Evolutionary conservation across 176 grass and related monocot species (phyloP).

Genomic region (Puya raimondii): DNA sequence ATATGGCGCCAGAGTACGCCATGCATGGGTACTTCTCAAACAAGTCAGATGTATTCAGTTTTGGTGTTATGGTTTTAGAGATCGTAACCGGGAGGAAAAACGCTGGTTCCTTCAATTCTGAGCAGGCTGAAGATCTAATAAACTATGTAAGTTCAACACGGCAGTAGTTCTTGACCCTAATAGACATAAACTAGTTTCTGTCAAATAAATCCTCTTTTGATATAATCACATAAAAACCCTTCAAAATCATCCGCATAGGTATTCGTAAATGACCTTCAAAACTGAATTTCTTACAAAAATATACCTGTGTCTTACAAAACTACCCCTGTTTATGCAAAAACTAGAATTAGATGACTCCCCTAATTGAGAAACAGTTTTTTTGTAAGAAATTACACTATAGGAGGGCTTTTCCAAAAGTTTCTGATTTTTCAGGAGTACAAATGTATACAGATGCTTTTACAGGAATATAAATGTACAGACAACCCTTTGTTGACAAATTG

Average conservation of each 20-base stretch:
- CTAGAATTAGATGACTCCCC: no score
- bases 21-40: not conserved
- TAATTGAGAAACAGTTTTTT: conserved; percentile 8
- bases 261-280: no score
- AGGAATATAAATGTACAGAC: conserved; percentile 7
- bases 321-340: no score
- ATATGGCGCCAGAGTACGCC: conserved; percentile 13
- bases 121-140: not conserved
- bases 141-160: not conserved
- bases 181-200: not conserved
- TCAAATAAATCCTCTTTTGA: not conserved
- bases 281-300: no score
- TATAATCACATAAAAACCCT: no score
- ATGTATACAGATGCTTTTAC: conserved; percentile 26
- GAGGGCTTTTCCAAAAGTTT: not conserved
- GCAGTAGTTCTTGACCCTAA: not conserved
- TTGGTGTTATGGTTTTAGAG: conserved; percentile 5
- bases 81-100: conserved; percentile 11
- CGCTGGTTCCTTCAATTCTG: not conserved
- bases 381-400: conserved; percentile 23
- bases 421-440: not conserved
- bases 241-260: no score
- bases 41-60: conserved; percentile 16
- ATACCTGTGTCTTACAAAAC: no score
- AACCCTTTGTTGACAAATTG: not conserved